Percentiles rank a stretch among this genome's conserved stretches.
phyloP scores from a whole-genome alignment of 257 asterid species.

The Solanum pimpinellifolium region DNA sequence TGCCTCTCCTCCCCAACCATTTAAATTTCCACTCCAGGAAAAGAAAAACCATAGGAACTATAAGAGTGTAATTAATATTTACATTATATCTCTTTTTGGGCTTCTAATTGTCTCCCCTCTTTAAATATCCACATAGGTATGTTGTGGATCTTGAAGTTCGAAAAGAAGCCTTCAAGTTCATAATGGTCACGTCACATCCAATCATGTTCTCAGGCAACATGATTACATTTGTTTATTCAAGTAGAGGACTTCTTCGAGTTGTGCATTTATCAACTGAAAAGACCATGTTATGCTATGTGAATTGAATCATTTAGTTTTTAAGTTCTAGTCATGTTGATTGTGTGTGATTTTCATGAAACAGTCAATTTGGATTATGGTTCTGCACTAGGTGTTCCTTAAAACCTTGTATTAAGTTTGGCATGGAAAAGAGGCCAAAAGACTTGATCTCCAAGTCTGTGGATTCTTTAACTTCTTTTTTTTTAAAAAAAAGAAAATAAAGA shows the following conservation, averaged over 20 bases:
- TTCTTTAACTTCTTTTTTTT: not conserved
- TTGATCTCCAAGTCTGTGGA: not conserved
- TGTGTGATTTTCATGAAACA: not conserved
- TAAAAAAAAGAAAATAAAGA: not conserved
- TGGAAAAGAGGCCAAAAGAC: not conserved
- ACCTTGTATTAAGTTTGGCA: not conserved
- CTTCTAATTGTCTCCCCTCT: not conserved
- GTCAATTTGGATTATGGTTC: not conserved
- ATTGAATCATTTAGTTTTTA: not conserved
- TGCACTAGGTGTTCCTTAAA: not conserved
- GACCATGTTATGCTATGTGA: not conserved
- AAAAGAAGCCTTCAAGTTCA: not conserved
- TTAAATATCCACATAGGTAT: not conserved
- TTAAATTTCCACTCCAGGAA: not conserved
- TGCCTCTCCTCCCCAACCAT: not conserved
- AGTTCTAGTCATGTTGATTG: not conserved
- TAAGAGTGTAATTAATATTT: not conserved
- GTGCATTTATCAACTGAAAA: not conserved
- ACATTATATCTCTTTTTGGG: not conserved
- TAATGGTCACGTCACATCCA: not conserved
- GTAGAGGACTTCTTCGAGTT: not conserved
- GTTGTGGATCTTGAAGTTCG: not conserved
- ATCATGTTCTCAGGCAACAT: not conserved
- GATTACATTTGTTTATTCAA: not conserved
- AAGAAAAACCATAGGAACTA: not conserved